phyloP scores from a whole-genome alignment of 495 filamentous ascomycete genomes.

The Chaetomium fimeti region DNA sequence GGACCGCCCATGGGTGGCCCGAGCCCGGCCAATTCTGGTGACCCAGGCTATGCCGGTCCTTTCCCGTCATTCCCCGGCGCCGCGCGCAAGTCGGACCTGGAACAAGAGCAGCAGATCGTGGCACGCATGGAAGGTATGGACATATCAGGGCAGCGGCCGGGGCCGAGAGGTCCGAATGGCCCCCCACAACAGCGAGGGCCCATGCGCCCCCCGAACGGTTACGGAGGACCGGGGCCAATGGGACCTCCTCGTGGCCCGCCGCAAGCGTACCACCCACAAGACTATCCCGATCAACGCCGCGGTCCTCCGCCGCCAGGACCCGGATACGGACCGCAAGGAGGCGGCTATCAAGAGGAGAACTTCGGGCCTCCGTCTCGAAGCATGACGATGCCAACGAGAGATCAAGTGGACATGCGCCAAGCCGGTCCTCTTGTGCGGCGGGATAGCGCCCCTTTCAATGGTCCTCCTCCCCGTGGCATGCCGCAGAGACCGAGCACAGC shows the following conservation, averaged over 20 bases:
- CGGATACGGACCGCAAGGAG: constrained; percentile 31
- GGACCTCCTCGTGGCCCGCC: constrained; percentile 40
- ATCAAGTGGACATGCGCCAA: constrained; percentile 40
- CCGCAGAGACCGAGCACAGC: constrained; percentile 48
- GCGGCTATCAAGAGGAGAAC: constrained; percentile 37
- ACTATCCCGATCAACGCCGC: constrained; percentile 44
- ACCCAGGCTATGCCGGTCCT: constrained; percentile 58
- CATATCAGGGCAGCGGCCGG: constrained; percentile 47
- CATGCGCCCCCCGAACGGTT: constrained; percentile 33
- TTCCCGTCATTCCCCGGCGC: constrained; percentile 64
- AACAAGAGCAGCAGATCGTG: constrained; percentile 50
- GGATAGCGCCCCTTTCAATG: constrained; percentile 47
- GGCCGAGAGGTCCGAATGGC: constrained; percentile 32
- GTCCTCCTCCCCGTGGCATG: constrained; percentile 44
- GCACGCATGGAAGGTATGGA: constrained; percentile 60
- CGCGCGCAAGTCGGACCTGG: constrained; percentile 46
- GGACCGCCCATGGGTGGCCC: constrained; percentile 36
- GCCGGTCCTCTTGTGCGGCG: constrained; percentile 35
- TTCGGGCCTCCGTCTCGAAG: constrained; percentile 48
- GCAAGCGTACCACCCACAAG: constrained; percentile 40
- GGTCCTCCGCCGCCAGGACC: constrained; percentile 39
- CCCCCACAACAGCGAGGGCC: constrained; percentile 35
- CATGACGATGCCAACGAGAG: constrained; percentile 55
- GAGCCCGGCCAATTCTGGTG: constrained; percentile 40
- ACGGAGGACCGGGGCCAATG: constrained; percentile 40